Evolutionary conservation across 257 asterid species (phyloP), one percentile per base, ranked within the genome.

Genomic region (Mentha longifolia): DNA sequence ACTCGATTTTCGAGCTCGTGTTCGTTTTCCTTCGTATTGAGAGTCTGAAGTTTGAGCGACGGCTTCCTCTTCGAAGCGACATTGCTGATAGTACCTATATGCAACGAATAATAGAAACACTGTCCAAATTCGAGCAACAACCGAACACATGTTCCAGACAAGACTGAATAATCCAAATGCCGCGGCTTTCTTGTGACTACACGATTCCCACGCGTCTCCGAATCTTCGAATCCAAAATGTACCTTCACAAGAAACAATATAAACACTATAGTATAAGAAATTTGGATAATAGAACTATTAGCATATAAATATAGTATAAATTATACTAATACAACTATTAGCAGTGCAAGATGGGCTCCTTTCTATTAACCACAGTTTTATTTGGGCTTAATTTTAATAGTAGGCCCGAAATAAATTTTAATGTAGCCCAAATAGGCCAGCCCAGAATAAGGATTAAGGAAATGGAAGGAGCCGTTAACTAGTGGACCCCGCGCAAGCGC

Each of bases 101-200:
- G 51, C 59, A 60, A 75, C 79, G 11, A 75, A 68, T 47, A 75
- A 41, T 5, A 75, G 1, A 19, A 75, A 75, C 3, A 61, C 87
- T 52, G 88, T 80, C 97, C 99, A 91, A 72, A 91, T 75, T 63
- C 99, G 82, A 14, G 90, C 89, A 22, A 84, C 71, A 5, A 85
- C 61, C 0, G 99, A 85, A n/a, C 88, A 84, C 5, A 86, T 66
- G 73, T 91, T 94, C 99, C 99, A 94, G 0, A 91, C 84, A 3
- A 91, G 79, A 9, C 93, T 81, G 76, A 94, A 88, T 54, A 85
- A 64, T 3, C 85, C 93, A 56, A 91, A 89, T 42, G 91, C 99
- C 2, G 89, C 88, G 0, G 92, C 96, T 77, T 85, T 91, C 82
- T 94, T 94, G 72, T 89, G 93, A 35, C 89, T 59, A 64, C 99